phyloP scores from a whole-genome alignment of 805 yeast genomes.

The Candida saitoana region DNA sequence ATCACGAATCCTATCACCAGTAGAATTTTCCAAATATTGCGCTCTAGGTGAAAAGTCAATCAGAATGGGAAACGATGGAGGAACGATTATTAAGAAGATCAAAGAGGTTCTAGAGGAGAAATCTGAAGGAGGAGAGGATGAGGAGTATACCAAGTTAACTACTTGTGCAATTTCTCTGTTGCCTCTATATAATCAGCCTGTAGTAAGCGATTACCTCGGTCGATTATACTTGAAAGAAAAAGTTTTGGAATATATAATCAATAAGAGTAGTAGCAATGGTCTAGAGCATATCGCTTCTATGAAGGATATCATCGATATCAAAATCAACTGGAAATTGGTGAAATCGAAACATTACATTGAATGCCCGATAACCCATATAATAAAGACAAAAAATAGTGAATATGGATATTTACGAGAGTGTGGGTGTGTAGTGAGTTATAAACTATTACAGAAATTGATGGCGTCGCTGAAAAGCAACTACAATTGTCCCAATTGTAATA shows the following conservation, averaged over 20 bases:
- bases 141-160: constrained; percentile 31
- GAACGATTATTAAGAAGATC: constrained; percentile 58
- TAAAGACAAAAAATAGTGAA: constrained; percentile 11
- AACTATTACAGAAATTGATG: constrained; percentile 17
- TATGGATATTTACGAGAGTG: constrained; percentile 33
- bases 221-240: constrained; percentile 60
- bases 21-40: neutral
- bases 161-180: constrained; percentile 47
- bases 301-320: constrained; percentile 24
- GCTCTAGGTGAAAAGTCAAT: neutral
- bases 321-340: constrained; percentile 15
- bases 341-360: constrained; percentile 12
- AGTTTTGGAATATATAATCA: constrained; percentile 53
- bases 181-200: constrained; percentile 40
- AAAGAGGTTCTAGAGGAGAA: constrained; percentile 2
- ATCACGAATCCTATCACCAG: too few species aligned
- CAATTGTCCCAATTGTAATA: constrained; percentile 31
- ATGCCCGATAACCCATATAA: constrained; percentile 31
- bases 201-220: constrained; percentile 71
- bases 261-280: constrained; percentile 20
- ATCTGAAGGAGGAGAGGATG: constrained; percentile 11
- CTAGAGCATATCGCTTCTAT: constrained; percentile 21
- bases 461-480: constrained; percentile 5
- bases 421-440: constrained; percentile 35
- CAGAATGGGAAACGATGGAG: constrained; percentile 59